These are phyloP conservation scores for Gyrodon lividus DNA, from an alignment of 768 basidiomycete species.

Conservation along the genomic window DNA sequence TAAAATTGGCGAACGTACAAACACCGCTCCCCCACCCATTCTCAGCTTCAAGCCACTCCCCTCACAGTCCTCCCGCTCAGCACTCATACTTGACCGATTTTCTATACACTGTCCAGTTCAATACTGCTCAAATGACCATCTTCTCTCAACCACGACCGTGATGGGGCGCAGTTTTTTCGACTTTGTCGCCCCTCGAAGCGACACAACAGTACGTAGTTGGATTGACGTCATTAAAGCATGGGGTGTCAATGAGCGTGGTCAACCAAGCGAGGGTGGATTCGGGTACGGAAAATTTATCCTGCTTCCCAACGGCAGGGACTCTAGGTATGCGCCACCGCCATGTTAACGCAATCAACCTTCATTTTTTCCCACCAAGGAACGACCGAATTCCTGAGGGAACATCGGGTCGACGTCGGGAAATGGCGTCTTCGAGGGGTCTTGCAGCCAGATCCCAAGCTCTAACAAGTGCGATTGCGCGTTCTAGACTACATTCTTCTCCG, in stretches of 20 bases:
- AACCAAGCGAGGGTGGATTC: constrained; percentile 82
- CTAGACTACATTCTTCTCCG: constrained; percentile 10
- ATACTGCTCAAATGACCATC: constrained; percentile 73
- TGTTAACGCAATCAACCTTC: background rate
- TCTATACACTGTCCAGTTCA: constrained; percentile 60
- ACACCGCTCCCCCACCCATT: constrained; percentile 13
- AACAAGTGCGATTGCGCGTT: background rate
- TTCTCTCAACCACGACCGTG: constrained; percentile 56
- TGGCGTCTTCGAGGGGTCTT: constrained; percentile 14
- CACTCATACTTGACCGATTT: constrained; percentile 82
- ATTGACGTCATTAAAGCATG: constrained; percentile 77
- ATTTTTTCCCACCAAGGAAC: constrained; percentile 18
- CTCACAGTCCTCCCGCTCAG: constrained; percentile 68
- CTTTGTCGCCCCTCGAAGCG: constrained; percentile 65
- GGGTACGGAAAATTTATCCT: constrained; percentile 74
- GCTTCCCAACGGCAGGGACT: constrained; percentile 58
- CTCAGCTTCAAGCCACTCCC: constrained; percentile 64
- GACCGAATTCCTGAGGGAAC: constrained; percentile 27
- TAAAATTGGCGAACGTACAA: background rate
- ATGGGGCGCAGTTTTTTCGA: constrained; percentile 74
- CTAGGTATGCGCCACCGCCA: constrained; percentile 35
- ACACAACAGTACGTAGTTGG: constrained; percentile 67
- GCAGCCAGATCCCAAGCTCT: constrained; percentile 11
- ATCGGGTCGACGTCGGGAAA: constrained; percentile 32
- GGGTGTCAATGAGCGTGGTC: constrained; percentile 82